Conservation (phyloP, 1,284 basidiomycete species). For the Malassezia obtusa region DNA sequence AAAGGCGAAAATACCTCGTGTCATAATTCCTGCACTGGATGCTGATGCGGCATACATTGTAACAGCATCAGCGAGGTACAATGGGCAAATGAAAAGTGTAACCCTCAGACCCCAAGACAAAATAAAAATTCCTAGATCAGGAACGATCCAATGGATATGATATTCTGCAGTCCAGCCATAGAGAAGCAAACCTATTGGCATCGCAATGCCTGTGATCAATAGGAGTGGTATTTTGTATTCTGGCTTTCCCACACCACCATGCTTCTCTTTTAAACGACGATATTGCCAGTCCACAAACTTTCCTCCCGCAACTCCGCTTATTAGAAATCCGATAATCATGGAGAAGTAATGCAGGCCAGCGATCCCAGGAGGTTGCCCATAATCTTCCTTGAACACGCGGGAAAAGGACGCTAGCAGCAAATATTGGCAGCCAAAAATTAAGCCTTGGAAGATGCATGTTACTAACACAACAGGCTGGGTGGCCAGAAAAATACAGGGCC, state of each 20-base stretch:
- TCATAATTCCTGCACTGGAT: slow-evolving; percentile 8
- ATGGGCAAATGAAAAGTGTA: slow-evolving; percentile 13
- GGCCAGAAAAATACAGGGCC: slow-evolving; percentile 52
- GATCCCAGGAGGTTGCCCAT: slow-evolving; percentile 52
- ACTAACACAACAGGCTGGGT: slow-evolving; percentile 53
- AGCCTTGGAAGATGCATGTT: slow-evolving; percentile 52
- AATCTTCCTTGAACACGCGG: slow-evolving; percentile 54
- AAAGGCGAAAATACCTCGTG: slow-evolving; percentile 17
- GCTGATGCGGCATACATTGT: slow-evolving; percentile 20
- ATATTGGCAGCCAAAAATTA: slow-evolving; percentile 49
- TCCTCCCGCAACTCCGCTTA: slow-evolving; percentile 56
- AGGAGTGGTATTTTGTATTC: slow-evolving; percentile 52
- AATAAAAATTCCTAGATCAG: slow-evolving; percentile 50
- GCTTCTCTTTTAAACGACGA: slow-evolving; percentile 52
- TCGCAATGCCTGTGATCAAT: slow-evolving; percentile 55
- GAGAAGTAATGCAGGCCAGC: slow-evolving; percentile 60
- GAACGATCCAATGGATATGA: slow-evolving; percentile 58
- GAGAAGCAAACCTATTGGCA: slow-evolving; percentile 58
- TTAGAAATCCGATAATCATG: slow-evolving; percentile 48
- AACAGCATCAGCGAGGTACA: slow-evolving; percentile 22
- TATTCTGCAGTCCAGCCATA: slow-evolving; percentile 60
- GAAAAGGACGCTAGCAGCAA: slow-evolving; percentile 61
- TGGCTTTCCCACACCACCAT: slow-evolving; percentile 56
- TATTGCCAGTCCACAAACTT: slow-evolving; percentile 56
- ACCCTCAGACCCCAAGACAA: slow-evolving; percentile 16